Evolutionary conservation across 2,329 filamentous ascomycete species (phyloP), one percentile per base, ranked within the genome.

Genomic region (Hypomyces rosellus): DNA sequence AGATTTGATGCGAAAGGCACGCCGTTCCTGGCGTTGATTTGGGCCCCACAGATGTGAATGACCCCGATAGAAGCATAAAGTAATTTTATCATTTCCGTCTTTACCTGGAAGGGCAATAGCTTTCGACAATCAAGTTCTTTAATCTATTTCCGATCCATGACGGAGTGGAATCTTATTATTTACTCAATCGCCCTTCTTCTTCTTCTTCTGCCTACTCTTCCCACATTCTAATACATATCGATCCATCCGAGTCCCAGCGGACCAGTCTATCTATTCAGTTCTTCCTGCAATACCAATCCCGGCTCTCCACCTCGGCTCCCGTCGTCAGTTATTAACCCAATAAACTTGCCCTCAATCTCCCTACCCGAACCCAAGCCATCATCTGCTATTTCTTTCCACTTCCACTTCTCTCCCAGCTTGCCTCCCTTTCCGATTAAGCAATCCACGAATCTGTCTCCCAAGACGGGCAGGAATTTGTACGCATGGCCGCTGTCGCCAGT

Each of bases 391-490:
- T 73, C 72, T 74, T 82, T 89, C 74, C 85, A 88, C 30, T 75
- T 74, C 79, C 78, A 82, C 60, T 81, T 81, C 2, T 68, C 63
- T 36, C 69, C 69, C 58, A 89, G 78, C 47, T 77, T 76, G 3
- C 69, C 62, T 0, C 72, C 71, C 6, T 67, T 55, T 36, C 73
- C 65, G 49, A 74, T 62, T 50, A 86, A 68, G 50, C 76, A 75
- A 55, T 82, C 80, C 1, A 75, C 74, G 34, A 85, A 72, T 61
- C 79, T 80, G 30, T 82, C 77, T 8, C 84, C 84, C 12, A 87
- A 68, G 5, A 86, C 76, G 0, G 84, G 84, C 49, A 86, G 65
- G 64, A 87, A 87, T 65, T 87, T 87, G 73, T 83, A 87, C 5
- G 69, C 84, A 62, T 85, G 82, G 3, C 82, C 81, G 55, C 80